Conservation (phyloP, 495 filamentous ascomycete species). For the Penicillium ochrochloron region DNA sequence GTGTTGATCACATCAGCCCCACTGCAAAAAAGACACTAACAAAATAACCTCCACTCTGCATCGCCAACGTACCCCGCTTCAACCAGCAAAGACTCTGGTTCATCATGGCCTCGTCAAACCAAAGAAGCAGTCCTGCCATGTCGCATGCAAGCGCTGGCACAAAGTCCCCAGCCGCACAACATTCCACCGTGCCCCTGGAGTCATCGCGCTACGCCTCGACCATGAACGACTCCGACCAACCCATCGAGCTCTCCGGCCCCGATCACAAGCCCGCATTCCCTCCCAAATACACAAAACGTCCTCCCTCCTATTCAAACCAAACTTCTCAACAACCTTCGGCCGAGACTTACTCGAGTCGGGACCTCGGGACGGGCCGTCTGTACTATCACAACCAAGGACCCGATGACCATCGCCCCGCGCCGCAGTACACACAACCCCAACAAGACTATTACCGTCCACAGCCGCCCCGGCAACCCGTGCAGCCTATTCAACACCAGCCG, state of each 20-base stretch:
- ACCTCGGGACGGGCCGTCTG: constrained; percentile 2
- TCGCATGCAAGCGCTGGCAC: constrained; percentile 7
- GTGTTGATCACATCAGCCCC: constrained; percentile 6
- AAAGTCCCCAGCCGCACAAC: not conserved
- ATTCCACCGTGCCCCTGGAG: not conserved
- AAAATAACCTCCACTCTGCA: constrained; percentile 6
- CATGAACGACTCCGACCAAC: constrained; percentile 2
- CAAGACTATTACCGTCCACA: constrained; percentile 1
- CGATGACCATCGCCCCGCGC: not conserved
- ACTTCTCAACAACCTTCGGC: not conserved
- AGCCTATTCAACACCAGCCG: not conserved
- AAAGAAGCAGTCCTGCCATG: constrained; percentile 6
- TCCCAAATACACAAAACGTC: not conserved
- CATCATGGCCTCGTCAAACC: constrained; percentile 4
- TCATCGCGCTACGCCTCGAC: not conserved
- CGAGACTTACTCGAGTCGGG: constrained; percentile 3
- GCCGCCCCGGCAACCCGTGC: not conserved
- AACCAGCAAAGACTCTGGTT: not conserved
- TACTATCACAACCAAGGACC: constrained; percentile 9
- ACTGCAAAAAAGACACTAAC: constrained; percentile 6
- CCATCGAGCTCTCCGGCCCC: constrained; percentile 9
- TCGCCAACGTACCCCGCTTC: constrained; percentile 2
- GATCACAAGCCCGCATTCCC: constrained; percentile 11
- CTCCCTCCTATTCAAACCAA: not conserved
- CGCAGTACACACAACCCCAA: constrained; percentile 1